Evolutionary conservation across 1,284 basidiomycete species (phyloP), one percentile per base, ranked within the genome.

Genomic region (Malassezia japonica): DNA sequence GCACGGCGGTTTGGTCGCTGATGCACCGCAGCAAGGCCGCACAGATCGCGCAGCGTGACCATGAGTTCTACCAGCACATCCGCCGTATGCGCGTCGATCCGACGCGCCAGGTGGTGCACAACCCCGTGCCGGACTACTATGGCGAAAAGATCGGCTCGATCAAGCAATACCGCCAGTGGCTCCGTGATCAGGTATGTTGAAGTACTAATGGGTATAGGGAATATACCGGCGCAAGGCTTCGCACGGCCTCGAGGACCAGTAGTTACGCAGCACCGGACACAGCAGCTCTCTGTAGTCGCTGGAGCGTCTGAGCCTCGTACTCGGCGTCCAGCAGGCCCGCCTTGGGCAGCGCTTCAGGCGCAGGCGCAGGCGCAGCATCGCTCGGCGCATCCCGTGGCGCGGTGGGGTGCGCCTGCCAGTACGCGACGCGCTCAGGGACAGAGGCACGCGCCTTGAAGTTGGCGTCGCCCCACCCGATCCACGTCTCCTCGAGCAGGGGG

Each of bases 131-230:
- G 2, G 68, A 71, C 27, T 67, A 64, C 55, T 71, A 71, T 21
- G 67, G 65, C 15, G 68, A 71, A 24, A 70, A 66, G 59, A 64
- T 71, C 28, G 67, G 64, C 0, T 61, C 56, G 33, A 59, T 71
- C 48, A 55, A 60, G 41, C 52, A 67, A 42, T 71, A 71, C 50
- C 58, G 68, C 16, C 63, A 68, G 48, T 71, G 68, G 68, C 55
- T 71, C n/a, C 56, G 68, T 3, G 67, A 71, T 46, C 65, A 69
- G 37, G 52, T 52, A 39, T 34, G 56, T 57, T 24, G 28, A 33
- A 13, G 29, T 13, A 34, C 29, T 43, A 23, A 43, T 21, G 46
- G 51, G 46, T 50, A 25, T 44, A 50, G 53, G 56, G 60, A 5
- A 60, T 61, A 9, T 70, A 57, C 61, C 51, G 61, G 42, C 56